These are phyloP conservation scores for Colletotrichum lini DNA, from an alignment of 2,329 filamentous ascomycete species.

Conservation along the genomic window DNA sequence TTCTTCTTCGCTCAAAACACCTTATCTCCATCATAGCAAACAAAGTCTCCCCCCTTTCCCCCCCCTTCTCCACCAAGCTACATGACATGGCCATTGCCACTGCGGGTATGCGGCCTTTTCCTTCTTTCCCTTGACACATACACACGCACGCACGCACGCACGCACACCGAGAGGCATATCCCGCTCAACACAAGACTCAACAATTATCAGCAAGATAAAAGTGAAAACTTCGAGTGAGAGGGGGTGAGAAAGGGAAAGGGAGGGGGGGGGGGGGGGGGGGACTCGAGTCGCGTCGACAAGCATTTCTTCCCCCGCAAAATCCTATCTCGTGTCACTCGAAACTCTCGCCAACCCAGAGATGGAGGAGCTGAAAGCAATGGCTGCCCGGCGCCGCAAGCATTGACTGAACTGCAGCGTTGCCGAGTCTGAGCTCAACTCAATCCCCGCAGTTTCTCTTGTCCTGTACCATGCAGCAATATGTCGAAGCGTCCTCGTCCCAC, in stretches of 20 bases:
- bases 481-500: background rate
- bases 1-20: background rate
- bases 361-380: background rate
- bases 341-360: background rate
- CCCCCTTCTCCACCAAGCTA: background rate
- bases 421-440: conserved; percentile 11
- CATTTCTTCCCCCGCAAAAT: conserved; percentile 15
- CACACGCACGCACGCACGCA: too few species aligned
- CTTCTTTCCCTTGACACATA: background rate
- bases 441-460: conserved; percentile 4
- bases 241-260: background rate
- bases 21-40: background rate
- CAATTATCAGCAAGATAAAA: background rate
- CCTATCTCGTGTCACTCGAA: background rate
- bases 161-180: background rate
- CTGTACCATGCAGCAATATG: too few species aligned
- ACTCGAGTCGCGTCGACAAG: background rate
- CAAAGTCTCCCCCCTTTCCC: too few species aligned
- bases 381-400: background rate
- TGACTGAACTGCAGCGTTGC: too few species aligned
- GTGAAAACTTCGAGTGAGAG: background rate
- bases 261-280: too few species aligned
- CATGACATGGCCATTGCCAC: conserved; percentile 16
- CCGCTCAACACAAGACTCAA: background rate
- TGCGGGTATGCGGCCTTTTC: background rate